A percentile compares a stretch with the other conserved stretches of the same genome.
These are phyloP conservation scores for Neoboletus magnificus DNA, from an alignment of 768 basidiomycete species.

Conservation along the genomic window DNA sequence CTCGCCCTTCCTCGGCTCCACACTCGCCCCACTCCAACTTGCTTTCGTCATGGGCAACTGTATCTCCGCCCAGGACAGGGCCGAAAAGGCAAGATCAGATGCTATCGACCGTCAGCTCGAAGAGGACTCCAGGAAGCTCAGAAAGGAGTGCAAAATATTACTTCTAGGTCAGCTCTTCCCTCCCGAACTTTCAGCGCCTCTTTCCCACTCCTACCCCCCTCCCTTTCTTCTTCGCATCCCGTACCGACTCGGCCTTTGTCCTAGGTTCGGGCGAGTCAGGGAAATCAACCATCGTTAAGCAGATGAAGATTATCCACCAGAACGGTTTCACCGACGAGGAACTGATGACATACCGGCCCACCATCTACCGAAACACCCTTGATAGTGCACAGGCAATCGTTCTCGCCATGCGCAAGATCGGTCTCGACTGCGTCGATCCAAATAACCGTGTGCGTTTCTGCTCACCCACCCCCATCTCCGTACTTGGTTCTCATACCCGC, in stretches of 20 bases:
- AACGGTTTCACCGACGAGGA: constrained; percentile 81
- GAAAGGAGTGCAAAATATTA: constrained; percentile 90
- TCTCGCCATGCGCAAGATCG: constrained; percentile 81
- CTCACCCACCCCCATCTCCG: accelerated
- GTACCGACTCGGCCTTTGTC: not conserved
- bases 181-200: constrained; percentile 7
- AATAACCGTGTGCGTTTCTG: constrained; percentile 48
- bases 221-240: not conserved
- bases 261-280: constrained; percentile 93
- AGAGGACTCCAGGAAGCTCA: constrained; percentile 78
- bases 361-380: constrained; percentile 82
- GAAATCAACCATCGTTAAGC: constrained; percentile 95
- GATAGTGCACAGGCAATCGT: constrained; percentile 88
- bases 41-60: constrained; percentile 61
- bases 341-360: constrained; percentile 68
- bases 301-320: constrained; percentile 99
- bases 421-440: constrained; percentile 68
- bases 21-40: not conserved
- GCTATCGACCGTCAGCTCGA: constrained; percentile 81
- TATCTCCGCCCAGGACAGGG: constrained; percentile 52
- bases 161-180: constrained; percentile 65
- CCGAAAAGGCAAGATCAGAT: constrained; percentile 61
- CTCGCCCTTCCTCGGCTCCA: not conserved
- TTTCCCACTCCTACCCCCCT: not conserved
- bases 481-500: constrained; percentile 9